Base-by-base conservation (phyloP, 2,329 filamentous ascomycete genomes). In the Aureobasidium sp. region DNA sequence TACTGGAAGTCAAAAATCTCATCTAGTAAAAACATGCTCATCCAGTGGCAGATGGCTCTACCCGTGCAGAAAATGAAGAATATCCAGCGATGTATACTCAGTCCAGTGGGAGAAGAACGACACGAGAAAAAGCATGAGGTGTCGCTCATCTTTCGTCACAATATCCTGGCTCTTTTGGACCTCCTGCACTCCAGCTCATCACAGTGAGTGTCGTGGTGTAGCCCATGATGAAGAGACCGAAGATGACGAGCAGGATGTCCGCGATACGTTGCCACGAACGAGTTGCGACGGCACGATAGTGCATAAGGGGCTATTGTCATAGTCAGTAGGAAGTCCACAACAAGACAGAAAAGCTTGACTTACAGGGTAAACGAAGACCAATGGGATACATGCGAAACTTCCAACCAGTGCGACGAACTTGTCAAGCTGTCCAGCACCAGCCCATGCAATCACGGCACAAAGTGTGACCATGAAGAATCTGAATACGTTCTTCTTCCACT, bases 401-500 rank as follows among this genome's bases (percentile, higher is more conserved):
- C 94, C 94, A 25, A 99, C 92, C 42, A 99, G 81, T 27, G 91
- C 89, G 36, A 99, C 95, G 73, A 99, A 99, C 76, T 97, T 97
- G 78, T 99, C 94, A 60, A 99, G 78, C 75, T 97, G 88, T 67
- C 91, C 89, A 3, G 94, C 93, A 64, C 94, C 94, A 48, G 87
- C 86, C 91, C 91, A 99, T 1, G 93, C 93, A 66, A 99, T 88
- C 63, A 86, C 76, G 0, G 92, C 89, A 70, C 94, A 97, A 29
- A 94, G 75, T 69, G 90, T 84, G 55, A 97, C 94, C 65, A 97
- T 85, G 71, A 93, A 87, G 80, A 97, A 99, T 60, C 94, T 88
- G 79, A 96, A 99, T 37, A 88, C 79, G 69, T 99, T 99, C 85
- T 99, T 99, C 81, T 97, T 90, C 94, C 94, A 99, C 79, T 99